Evolutionary conservation across 2,329 filamentous ascomycete species (phyloP).

Genomic region (Leptodontidium sp.): DNA sequence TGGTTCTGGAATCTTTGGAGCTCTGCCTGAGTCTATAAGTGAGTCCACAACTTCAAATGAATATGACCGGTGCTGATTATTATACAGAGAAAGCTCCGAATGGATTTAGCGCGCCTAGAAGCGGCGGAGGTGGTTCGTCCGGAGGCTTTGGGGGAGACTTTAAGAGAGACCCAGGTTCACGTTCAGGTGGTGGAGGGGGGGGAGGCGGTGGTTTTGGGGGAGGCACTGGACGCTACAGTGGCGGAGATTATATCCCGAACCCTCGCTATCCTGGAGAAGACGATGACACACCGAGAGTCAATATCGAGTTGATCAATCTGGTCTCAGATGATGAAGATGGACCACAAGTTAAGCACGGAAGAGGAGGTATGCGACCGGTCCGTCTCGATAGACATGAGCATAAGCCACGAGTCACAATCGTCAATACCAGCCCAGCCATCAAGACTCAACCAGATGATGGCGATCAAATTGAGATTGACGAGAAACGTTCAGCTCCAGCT

Average conservation of each 20-base stretch:
- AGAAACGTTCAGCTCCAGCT: slow-evolving; percentile 28
- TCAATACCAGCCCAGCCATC: slow-evolving; percentile 38
- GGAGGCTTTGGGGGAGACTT: slow-evolving; percentile 28
- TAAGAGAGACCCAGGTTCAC: slow-evolving; percentile 22
- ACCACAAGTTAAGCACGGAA: not conserved
- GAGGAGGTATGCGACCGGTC: slow-evolving; percentile 39
- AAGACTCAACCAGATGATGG: slow-evolving; percentile 28
- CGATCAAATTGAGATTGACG: slow-evolving; percentile 33
- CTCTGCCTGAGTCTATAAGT: slow-evolving; percentile 38
- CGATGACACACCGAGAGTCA: slow-evolving; percentile 37
- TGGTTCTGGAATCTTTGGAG: slow-evolving; percentile 37
- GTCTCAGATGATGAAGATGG: slow-evolving; percentile 35
- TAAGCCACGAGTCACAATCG: slow-evolving; percentile 42
- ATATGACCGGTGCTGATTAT: not conserved
- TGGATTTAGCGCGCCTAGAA: slow-evolving; percentile 17
- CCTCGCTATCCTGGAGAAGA: slow-evolving; percentile 44
- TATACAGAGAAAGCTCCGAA: slow-evolving; percentile 13
- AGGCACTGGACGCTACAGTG: slow-evolving; percentile 16
- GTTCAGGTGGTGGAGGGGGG: slow-evolving; percentile 21
- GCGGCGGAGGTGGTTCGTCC: slow-evolving; percentile 19
- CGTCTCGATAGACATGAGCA: slow-evolving; percentile 45
- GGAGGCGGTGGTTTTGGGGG: slow-evolving; percentile 22
- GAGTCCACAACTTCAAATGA: slow-evolving; percentile 26
- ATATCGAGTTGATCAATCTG: slow-evolving; percentile 45
- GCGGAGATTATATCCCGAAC: slow-evolving; percentile 25